phyloP scores from a whole-genome alignment of 2,329 filamentous ascomycete species.

The Fusarium proliferatum region DNA sequence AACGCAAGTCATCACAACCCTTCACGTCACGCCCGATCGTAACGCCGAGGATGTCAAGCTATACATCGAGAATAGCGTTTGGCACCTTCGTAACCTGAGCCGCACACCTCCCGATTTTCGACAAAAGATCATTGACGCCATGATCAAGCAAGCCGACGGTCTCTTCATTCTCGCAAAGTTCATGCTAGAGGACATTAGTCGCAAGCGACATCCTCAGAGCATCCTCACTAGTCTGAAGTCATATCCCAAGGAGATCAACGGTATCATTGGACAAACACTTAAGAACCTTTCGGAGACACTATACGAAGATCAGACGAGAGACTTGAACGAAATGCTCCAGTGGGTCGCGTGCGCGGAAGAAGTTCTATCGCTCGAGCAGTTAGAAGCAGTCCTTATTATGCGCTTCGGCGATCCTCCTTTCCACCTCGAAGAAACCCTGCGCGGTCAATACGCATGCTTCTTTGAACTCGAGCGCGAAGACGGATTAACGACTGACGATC shows the following conservation, averaged over 20 bases:
- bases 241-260: slow-evolving; percentile 58
- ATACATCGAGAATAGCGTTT: slow-evolving; percentile 56
- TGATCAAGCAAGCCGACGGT: slow-evolving; percentile 57
- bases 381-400: slow-evolving; percentile 58
- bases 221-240: slow-evolving; percentile 57
- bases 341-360: slow-evolving; percentile 60
- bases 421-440: slow-evolving; percentile 56
- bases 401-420: slow-evolving; percentile 55
- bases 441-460: slow-evolving; percentile 59
- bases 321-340: slow-evolving; percentile 59
- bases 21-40: slow-evolving; percentile 57
- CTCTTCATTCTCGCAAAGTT: slow-evolving; percentile 62
- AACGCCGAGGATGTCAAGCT: slow-evolving; percentile 55
- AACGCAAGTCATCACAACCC: slow-evolving; percentile 49
- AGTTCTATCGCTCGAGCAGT: slow-evolving; percentile 56
- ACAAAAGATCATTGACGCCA: slow-evolving; percentile 52
- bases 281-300: slow-evolving; percentile 54
- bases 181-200: slow-evolving; percentile 61
- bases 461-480: slow-evolving; percentile 59
- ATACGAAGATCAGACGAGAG: slow-evolving; percentile 52
- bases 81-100: slow-evolving; percentile 52
- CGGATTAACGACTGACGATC: slow-evolving; percentile 55
- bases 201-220: slow-evolving; percentile 57
- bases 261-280: slow-evolving; percentile 56
- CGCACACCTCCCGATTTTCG: slow-evolving; percentile 49